phyloP scores from a whole-genome alignment of 140 eudicot species.

The Cichorium intybus region DNA sequence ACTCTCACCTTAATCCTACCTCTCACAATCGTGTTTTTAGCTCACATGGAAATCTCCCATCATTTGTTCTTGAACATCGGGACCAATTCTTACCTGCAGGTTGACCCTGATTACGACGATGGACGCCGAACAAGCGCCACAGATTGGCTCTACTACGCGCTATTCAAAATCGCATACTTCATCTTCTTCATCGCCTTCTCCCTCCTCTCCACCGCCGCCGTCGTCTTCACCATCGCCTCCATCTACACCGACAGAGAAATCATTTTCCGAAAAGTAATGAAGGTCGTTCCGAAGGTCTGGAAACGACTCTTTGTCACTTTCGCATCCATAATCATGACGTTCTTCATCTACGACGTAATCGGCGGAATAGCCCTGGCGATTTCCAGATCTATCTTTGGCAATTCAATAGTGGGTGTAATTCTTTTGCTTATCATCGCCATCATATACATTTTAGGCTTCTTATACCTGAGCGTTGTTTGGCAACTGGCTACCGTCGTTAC shows the following conservation, averaged over 20 bases:
- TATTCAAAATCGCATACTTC: constrained; percentile 28
- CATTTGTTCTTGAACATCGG: constrained; percentile 3
- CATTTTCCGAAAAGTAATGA: constrained; percentile 23
- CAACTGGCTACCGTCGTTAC: constrained; percentile 54
- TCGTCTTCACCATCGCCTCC: constrained; percentile 44
- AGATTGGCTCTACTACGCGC: constrained; percentile 4
- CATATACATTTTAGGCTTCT: constrained; percentile 24
- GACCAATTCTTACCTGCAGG: constrained; percentile 1
- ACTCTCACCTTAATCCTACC: constrained; percentile 56
- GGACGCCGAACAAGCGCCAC: constrained; percentile 2
- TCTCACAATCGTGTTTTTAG: constrained; percentile 36
- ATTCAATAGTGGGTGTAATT: background rate
- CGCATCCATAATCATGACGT: constrained; percentile 16
- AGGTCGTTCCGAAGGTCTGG: constrained; percentile 46
- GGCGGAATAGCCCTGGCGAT: background rate
- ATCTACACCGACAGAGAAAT: constrained; percentile 29
- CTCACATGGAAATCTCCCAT: constrained; percentile 26
- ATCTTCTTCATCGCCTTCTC: constrained; percentile 35
- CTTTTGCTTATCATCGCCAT: background rate
- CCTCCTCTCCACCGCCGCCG: constrained; percentile 51
- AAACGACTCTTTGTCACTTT: constrained; percentile 43
- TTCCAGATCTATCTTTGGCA: background rate
- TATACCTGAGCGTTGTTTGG: constrained; percentile 50
- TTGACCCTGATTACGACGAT: background rate
- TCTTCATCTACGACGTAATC: constrained; percentile 29